Conservation (phyloP, 495 filamentous ascomycete genomes). For the Penicillium verhagenii region DNA sequence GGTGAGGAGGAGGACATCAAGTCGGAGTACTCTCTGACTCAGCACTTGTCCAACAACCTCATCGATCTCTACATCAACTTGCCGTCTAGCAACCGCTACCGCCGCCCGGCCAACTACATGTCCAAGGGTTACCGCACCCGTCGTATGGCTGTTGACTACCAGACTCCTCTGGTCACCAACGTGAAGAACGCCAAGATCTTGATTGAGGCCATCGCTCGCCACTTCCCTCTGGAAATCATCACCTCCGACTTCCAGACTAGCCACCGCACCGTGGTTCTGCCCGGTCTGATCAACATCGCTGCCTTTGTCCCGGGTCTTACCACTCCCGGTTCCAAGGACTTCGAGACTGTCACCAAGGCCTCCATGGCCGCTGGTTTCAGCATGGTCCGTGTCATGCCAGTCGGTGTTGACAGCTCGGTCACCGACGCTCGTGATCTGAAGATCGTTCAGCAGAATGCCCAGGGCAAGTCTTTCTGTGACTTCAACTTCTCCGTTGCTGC, state of each 20-base stretch:
- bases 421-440: slow-evolving; percentile 71
- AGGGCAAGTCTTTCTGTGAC: slow-evolving; percentile 67
- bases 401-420: slow-evolving; percentile 70
- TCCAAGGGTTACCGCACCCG: slow-evolving; percentile 93
- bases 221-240: slow-evolving; percentile 74
- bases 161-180: slow-evolving; percentile 95
- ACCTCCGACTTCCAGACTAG: slow-evolving; percentile 86
- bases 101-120: slow-evolving; percentile 96
- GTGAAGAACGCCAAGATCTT: slow-evolving; percentile 99
- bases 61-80: slow-evolving; percentile 99
- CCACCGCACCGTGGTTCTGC: slow-evolving; percentile 71
- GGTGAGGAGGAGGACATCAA: slow-evolving; percentile 74
- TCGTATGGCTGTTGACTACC: slow-evolving; percentile 98
- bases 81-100: slow-evolving; percentile 94
- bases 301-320: slow-evolving; percentile 77
- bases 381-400: slow-evolving; percentile 81
- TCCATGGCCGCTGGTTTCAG: slow-evolving; percentile 77
- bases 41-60: slow-evolving; percentile 93
- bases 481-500: slow-evolving; percentile 86
- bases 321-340: slow-evolving; percentile 62
- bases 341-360: slow-evolving; percentile 68
- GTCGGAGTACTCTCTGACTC: slow-evolving; percentile 91
- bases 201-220: slow-evolving; percentile 87
- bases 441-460: slow-evolving; percentile 72
- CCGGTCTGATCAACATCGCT: slow-evolving; percentile 76